A percentile compares a stretch with the other conserved stretches of the same genome.
phyloP scores from a whole-genome alignment of 2,329 filamentous ascomycete genomes.

The Fusarium armeniacum region DNA sequence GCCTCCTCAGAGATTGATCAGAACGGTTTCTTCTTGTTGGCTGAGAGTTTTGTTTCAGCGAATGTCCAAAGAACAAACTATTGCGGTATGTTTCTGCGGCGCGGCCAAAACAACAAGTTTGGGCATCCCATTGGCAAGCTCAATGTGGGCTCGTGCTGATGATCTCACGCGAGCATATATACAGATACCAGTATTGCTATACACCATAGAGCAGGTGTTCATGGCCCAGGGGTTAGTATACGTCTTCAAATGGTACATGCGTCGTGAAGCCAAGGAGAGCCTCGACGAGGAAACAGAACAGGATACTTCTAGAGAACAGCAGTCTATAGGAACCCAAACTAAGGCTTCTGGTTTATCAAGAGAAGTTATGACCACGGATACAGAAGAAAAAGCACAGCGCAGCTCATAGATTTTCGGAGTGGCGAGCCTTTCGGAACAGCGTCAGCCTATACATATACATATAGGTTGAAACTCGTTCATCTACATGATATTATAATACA shows the following conservation, averaged over 20 bases:
- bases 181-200: slow-evolving; percentile 74
- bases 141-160: slow-evolving; percentile 74
- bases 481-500: neutral
- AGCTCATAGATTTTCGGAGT: neutral
- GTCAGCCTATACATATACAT: neutral
- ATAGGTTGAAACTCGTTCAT: neutral
- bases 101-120: slow-evolving; percentile 80
- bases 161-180: slow-evolving; percentile 69
- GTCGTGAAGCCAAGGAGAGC: slow-evolving; percentile 44
- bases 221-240: slow-evolving; percentile 62
- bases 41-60: slow-evolving; percentile 59
- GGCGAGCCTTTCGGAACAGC: neutral
- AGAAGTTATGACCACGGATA: neutral
- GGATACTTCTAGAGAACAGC: slow-evolving; percentile 6
- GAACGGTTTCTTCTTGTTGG: slow-evolving; percentile 34
- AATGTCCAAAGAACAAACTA: slow-evolving; percentile 71
- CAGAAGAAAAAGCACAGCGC: slow-evolving; percentile 13
- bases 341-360: neutral
- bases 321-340: slow-evolving; percentile 8
- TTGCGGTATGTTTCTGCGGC: slow-evolving; percentile 80
- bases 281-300: slow-evolving; percentile 42
- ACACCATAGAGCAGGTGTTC: slow-evolving; percentile 69
- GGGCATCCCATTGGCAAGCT: slow-evolving; percentile 75
- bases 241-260: slow-evolving; percentile 63
- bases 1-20: slow-evolving; percentile 55